These are phyloP conservation scores for Fusarium caatingaense DNA, from an alignment of 2,329 filamentous ascomycete species.

Conservation along the genomic window DNA sequence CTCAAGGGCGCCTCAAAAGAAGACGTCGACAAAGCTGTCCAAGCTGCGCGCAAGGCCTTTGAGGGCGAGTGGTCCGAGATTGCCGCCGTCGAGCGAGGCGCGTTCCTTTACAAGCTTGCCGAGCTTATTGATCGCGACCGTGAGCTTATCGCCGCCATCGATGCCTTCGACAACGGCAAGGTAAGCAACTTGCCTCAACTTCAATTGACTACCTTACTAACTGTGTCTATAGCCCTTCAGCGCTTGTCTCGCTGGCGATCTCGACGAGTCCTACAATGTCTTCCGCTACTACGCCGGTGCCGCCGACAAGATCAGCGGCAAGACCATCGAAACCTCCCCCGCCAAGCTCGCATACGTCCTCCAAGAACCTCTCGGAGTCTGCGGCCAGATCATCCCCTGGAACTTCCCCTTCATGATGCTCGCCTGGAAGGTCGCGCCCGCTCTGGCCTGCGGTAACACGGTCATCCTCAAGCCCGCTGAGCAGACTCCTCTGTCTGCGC, in stretches of 20 bases:
- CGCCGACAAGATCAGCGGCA: conserved; percentile 76
- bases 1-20: conserved; percentile 37
- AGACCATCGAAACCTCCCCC: conserved; percentile 73
- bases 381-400: conserved; percentile 73
- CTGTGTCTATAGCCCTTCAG: conserved; percentile 25
- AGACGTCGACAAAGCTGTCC: conserved; percentile 40
- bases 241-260: conserved; percentile 66
- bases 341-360: conserved; percentile 75
- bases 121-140: conserved; percentile 41
- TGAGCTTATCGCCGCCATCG: conserved; percentile 42
- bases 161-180: conserved; percentile 44
- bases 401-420: conserved; percentile 56
- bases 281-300: conserved; percentile 76
- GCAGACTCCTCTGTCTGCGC: conserved; percentile 68
- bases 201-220: not conserved
- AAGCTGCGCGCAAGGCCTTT: conserved; percentile 41
- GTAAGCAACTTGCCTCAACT: not conserved
- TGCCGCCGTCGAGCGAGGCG: conserved; percentile 37
- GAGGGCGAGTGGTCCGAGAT: conserved; percentile 43
- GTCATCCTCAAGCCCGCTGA: conserved; percentile 69
- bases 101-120: conserved; percentile 39
- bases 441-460: conserved; percentile 68
- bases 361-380: conserved; percentile 75
- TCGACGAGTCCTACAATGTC: conserved; percentile 56
- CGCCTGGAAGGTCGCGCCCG: conserved; percentile 77